A percentile compares a stretch with the other conserved stretches of the same genome.
phyloP scores from a whole-genome alignment of 805 yeast genomes.

The Ogataea henricii region DNA sequence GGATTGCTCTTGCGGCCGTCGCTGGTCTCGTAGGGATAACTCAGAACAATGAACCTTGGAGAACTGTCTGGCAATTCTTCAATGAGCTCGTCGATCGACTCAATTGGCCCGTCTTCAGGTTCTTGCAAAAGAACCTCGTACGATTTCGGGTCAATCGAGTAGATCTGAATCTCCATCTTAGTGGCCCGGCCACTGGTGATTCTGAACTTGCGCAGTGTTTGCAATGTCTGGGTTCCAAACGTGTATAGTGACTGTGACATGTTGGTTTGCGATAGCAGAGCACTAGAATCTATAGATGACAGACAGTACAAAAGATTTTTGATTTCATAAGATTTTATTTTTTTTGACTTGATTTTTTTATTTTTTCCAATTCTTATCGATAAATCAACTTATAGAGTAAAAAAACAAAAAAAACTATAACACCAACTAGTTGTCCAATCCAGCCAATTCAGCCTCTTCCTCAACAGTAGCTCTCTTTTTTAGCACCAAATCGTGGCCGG shows the following conservation, averaged over 20 bases:
- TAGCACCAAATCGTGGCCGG: slow-evolving; percentile 87
- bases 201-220: slow-evolving; percentile 69
- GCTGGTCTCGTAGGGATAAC: slow-evolving; percentile 66
- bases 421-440: slow-evolving; percentile 24
- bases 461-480: slow-evolving; percentile 72
- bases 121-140: slow-evolving; percentile 55
- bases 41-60: slow-evolving; percentile 74
- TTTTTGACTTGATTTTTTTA: neutral
- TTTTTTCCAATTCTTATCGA: neutral
- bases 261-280: no score
- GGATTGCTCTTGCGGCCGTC: slow-evolving; percentile 81
- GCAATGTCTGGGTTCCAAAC: slow-evolving; percentile 60
- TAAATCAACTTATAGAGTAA: neutral
- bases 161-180: slow-evolving; percentile 61
- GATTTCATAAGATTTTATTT: neutral
- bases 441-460: slow-evolving; percentile 54
- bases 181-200: slow-evolving; percentile 67
- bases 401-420: neutral
- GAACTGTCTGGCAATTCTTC: slow-evolving; percentile 82
- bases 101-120: slow-evolving; percentile 41
- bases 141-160: slow-evolving; percentile 55
- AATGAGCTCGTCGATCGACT: slow-evolving; percentile 58
- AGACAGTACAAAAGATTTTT: no score
- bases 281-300: no score
- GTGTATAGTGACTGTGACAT: slow-evolving; percentile 59